phyloP scores from a whole-genome alignment of 306 rosid genomes.

The Dalbergia cultrata region DNA sequence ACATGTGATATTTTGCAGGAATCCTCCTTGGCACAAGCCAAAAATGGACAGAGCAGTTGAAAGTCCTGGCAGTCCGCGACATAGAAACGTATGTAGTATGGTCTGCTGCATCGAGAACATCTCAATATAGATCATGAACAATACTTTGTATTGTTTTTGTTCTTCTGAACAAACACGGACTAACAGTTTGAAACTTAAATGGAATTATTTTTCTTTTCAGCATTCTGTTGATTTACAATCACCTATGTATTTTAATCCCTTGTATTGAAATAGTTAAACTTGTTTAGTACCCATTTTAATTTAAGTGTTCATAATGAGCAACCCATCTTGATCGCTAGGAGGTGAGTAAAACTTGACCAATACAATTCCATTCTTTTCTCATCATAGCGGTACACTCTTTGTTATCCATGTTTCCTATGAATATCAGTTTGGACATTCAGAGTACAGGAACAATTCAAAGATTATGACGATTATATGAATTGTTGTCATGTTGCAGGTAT shows the following conservation, averaged over 20 bases:
- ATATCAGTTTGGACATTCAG: slow-evolving; percentile 3
- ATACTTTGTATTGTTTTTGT: background rate
- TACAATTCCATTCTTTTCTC: too few relatives aligned
- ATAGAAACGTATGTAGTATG: slow-evolving; percentile 50
- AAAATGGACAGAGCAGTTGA: slow-evolving; percentile 53
- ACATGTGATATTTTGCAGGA: slow-evolving; percentile 54
- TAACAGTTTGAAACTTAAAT: background rate
- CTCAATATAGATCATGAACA: slow-evolving; percentile 9
- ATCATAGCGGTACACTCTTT: background rate
- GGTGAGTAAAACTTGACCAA: too few relatives aligned
- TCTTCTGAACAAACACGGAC: background rate
- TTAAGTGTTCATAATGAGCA: background rate
- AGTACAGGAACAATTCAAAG: background rate
- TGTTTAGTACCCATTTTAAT: background rate
- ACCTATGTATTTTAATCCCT: background rate
- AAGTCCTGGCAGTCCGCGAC: slow-evolving; percentile 43
- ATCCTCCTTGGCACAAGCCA: slow-evolving; percentile 47
- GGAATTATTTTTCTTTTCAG: background rate
- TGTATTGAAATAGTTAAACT: background rate
- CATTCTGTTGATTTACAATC: background rate
- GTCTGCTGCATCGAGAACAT: slow-evolving; percentile 6
- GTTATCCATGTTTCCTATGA: slow-evolving; percentile 13
- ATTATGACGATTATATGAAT: background rate
- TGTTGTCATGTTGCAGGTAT: slow-evolving; percentile 59
- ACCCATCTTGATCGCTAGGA: too few relatives aligned